Base-by-base conservation (phyloP, 108 stramenopile genomes). In the Cyclostephanos tholiformis region DNA sequence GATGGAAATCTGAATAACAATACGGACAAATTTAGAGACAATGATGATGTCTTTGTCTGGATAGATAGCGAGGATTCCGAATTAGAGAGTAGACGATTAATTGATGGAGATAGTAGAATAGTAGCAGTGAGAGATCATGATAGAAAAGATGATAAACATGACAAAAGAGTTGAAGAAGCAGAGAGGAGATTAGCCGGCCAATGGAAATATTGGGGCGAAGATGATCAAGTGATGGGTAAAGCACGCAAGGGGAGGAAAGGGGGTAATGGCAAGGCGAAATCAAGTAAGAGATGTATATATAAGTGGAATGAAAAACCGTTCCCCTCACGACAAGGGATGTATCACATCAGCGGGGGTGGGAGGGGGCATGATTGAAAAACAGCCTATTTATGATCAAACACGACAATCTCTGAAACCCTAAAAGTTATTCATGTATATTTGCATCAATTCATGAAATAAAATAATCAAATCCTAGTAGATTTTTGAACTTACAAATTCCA, bases 11-110 rank as follows among this genome's bases (percentile, higher is more conserved):
- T 11, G 30, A 32, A 32, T 58, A 58, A 30, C 13, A 25, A 17
- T 35, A 7, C 16, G 13, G 57, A 58, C 30, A 14, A 32, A n/a
- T 30, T 32, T 30, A 22, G n/a, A 22, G 61, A 39, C 11, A n/a
- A 62, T 10, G 61, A 62, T 62, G 61, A 62, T 62, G 38, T 62
- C 17, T 62, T 62, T 30, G 19, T 62, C 20, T 62, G 61, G 61
- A 36, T 23, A 5, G 61, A 62, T n/a, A 22, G 23, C 35, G 35
- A 19, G 27, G 30, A 36, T 35, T 35, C 6, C 35, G 59, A 60
- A 36, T 6, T 12, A 13, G 17, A 32, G 16, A 32, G 14, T 7
- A 60, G 30, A 36, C 36, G 59, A 36, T 6, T 19, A 44, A 6
- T 22, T 38, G 41, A n/a, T 6, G 16, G 20, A 43, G 61, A 11